phyloP scores from a whole-genome alignment of 1,139 yeast species.

The Casaregolazyma lundiana region DNA sequence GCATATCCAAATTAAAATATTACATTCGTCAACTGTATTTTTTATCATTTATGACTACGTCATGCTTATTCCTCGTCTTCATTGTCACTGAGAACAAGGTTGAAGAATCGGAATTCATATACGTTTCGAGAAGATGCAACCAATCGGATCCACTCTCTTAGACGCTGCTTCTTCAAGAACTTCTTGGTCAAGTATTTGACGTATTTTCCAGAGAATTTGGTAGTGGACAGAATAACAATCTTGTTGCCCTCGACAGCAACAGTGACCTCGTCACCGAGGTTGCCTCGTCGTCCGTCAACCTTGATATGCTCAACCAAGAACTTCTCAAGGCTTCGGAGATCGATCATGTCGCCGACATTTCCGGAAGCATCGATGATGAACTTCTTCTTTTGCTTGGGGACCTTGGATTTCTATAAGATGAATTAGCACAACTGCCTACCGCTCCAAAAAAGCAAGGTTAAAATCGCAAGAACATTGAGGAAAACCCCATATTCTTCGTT shows the following conservation, averaged over 20 bases:
- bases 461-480: conserved; percentile 8
- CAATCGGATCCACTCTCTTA: conserved; percentile 98
- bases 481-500: conserved; percentile 10
- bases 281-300: conserved; percentile 94
- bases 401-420: conserved; percentile 58
- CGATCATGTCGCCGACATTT: conserved; percentile 91
- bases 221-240: conserved; percentile 79
- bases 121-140: conserved; percentile 94
- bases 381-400: conserved; percentile 44
- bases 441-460: conserved; percentile 26
- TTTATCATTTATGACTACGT: not conserved
- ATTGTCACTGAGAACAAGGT: conserved; percentile 96
- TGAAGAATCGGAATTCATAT: conserved; percentile 99
- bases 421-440: conserved; percentile 43
- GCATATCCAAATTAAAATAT: not conserved
- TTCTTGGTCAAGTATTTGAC: conserved; percentile 98
- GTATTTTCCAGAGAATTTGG: conserved; percentile 99
- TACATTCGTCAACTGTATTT: not conserved
- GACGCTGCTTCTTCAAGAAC: conserved; percentile 99
- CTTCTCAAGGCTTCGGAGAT: conserved; percentile 96
- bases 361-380: conserved; percentile 96
- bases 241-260: conserved; percentile 81
- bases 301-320: conserved; percentile 99
- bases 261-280: conserved; percentile 93
- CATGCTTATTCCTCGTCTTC: conserved; percentile 60